A percentile compares a stretch with the other conserved stretches of the same genome.
Evolutionary conservation across 2,329 filamentous ascomycete genomes (phyloP).

Genomic region (Colletotrichum phormii): DNA sequence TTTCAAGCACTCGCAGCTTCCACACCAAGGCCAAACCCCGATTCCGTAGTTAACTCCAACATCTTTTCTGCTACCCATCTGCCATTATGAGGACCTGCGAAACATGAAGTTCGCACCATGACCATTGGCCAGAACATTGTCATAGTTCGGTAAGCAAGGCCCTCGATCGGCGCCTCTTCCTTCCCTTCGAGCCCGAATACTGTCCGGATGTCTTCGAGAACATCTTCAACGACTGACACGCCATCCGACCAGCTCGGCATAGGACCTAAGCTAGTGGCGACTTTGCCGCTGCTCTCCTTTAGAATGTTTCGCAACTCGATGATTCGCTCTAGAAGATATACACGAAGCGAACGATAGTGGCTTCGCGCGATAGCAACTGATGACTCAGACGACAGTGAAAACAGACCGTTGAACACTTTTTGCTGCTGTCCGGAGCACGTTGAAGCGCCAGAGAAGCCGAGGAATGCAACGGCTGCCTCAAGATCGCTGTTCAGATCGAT

Average conservation of each 20-base stretch:
- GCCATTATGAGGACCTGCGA: conserved; percentile 19
- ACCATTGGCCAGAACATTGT: conserved; percentile 34
- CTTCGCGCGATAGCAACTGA: conserved; percentile 3
- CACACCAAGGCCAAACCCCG: conserved; percentile 21
- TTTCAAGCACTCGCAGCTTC: conserved; percentile 5
- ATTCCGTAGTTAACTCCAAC: conserved; percentile 22
- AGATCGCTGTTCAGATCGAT: neutral
- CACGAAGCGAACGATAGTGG: conserved; percentile 20
- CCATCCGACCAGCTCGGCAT: conserved; percentile 17
- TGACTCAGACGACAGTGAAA: neutral
- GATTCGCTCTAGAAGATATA: conserved; percentile 6
- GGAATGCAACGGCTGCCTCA: neutral
- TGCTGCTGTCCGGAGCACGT: neutral
- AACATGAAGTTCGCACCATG: conserved; percentile 20
- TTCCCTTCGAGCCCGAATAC: conserved; percentile 25
- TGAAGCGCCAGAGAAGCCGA: conserved; percentile 1
- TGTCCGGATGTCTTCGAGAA: conserved; percentile 19
- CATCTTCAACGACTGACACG: neutral
- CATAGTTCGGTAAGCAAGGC: conserved; percentile 25
- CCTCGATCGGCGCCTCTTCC: conserved; percentile 3
- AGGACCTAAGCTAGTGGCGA: neutral
- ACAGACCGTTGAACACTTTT: conserved; percentile 15
- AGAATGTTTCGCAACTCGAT: conserved; percentile 1
- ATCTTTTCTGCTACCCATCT: conserved; percentile 25
- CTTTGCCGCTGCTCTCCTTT: neutral